Evolutionary conservation across 2,329 filamentous ascomycete genomes (phyloP).

Genomic region (Fusarium albidum): DNA sequence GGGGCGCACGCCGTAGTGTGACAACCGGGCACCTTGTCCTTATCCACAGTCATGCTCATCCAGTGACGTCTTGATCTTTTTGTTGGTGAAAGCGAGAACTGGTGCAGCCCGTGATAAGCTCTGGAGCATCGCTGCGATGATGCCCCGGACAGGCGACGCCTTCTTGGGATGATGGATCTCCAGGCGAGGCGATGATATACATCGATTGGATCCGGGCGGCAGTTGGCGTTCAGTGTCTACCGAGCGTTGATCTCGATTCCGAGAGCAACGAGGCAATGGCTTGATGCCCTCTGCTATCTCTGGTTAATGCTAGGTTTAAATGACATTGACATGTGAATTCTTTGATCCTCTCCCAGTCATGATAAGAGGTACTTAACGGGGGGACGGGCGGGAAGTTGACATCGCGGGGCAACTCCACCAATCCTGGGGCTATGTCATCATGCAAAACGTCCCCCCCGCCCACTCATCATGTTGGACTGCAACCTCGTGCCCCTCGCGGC

Average conservation of each 20-base stretch:
- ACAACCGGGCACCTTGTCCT: conserved; percentile 12
- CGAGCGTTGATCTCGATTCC: not conserved
- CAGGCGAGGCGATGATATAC: conserved; percentile 1
- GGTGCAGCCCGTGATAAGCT: conserved; percentile 19
- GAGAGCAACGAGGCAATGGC: not conserved
- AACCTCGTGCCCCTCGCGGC: conserved; percentile 34
- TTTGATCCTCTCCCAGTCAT: not conserved
- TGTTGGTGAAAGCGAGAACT: not conserved
- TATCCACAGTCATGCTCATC: conserved; percentile 5
- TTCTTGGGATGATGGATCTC: conserved; percentile 22
- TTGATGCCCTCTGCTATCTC: not conserved
- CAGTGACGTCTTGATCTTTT: conserved; percentile 10
- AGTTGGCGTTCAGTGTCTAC: conserved; percentile 9
- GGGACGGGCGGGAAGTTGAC: not conserved
- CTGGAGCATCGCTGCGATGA: conserved; percentile 12
- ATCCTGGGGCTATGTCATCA: conserved; percentile 32
- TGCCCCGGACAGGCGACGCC: not conserved
- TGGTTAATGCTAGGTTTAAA: not conserved
- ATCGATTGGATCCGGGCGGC: not conserved
- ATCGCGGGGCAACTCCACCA: conserved; percentile 35
- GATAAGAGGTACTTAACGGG: not conserved
- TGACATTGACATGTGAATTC: not conserved
- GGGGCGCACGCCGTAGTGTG: too few relatives aligned
- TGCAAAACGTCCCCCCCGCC: conserved; percentile 24
- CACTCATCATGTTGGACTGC: conserved; percentile 22